Evolutionary conservation across 768 basidiomycete genomes (phyloP), one percentile per base, ranked within the genome.

Genomic region (Suillus sp.): DNA sequence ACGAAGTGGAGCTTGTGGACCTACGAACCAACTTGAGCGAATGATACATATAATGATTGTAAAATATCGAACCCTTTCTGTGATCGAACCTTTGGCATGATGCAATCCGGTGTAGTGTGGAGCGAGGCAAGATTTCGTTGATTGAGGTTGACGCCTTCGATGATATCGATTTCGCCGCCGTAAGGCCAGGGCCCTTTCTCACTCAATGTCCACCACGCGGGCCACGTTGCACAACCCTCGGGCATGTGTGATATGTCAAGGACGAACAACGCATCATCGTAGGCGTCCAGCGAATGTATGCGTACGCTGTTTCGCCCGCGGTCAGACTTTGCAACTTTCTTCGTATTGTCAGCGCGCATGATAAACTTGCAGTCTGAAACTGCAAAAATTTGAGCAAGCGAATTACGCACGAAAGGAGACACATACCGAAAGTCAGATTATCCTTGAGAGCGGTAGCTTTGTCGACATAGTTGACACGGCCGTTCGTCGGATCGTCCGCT

Each of bases 201-300:
- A 65, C 84, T 85, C 62, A 83, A 61, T 40, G 84, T 83, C 87
- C 87, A 88, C 69, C 83, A 87, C 1, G 87, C 86, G 3, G 87
- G 86, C 87, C 87, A 89, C 20, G 85, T 85, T 30, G 70, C 74
- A 61, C 84, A 86, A 30, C 87, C 87, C 61, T 76, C 71, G 1
- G 87, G 87, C 84, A 89, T 88, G 70, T 88, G 87, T 42, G 69
- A 54, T 32, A 88, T 60, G 64, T 87, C 84, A 48, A 88, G 75
- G 10, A 88, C 75, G 16, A 82, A 65, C 22, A 87, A 64, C 7
- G 80, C 76, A 16, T 86, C 83, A 32, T 66, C 71, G 66, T 82
- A 86, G 2, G 80, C 77, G 3, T 65, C 64, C 32, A 77, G 69
- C 10, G 86, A 86, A 14, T 65, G 69, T 60, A 88, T 86, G 35